Evolutionary conservation across 306 rosid genomes (phyloP).

Genomic region (Styphnolobium japonicum): DNA sequence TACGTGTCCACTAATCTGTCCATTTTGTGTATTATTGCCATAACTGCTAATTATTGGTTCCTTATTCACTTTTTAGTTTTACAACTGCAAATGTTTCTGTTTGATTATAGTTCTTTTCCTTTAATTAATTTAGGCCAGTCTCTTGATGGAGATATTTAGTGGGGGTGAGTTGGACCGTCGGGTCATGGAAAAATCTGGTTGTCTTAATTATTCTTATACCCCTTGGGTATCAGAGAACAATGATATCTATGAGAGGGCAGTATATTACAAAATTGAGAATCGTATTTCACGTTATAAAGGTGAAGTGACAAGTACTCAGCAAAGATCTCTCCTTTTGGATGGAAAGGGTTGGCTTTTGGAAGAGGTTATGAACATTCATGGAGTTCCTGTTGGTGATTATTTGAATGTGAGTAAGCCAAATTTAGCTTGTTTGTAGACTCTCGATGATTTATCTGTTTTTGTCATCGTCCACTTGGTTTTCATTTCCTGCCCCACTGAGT

Average conservation of each 20-base stretch:
- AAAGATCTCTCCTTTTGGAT: slow-evolving; percentile 54
- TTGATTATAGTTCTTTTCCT: slow-evolving; percentile 26
- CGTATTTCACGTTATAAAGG: slow-evolving; percentile 70
- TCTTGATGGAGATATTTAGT: slow-evolving; percentile 72
- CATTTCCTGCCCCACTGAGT: slow-evolving; percentile 15
- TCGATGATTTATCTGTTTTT: slow-evolving; percentile 9
- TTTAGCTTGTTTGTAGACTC: slow-evolving; percentile 14
- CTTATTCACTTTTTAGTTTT: neutral
- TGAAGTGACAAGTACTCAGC: slow-evolving; percentile 86
- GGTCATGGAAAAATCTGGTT: slow-evolving; percentile 86
- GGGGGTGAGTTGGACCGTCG: slow-evolving; percentile 81
- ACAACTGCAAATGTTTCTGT: neutral
- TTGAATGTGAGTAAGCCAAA: slow-evolving; percentile 61
- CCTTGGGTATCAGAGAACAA: slow-evolving; percentile 89
- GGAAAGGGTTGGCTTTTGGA: slow-evolving; percentile 86
- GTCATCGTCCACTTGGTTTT: slow-evolving; percentile 18
- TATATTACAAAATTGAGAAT: slow-evolving; percentile 73
- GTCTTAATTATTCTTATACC: slow-evolving; percentile 68
- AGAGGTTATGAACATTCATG: slow-evolving; percentile 85
- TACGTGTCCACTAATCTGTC: neutral
- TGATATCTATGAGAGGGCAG: slow-evolving; percentile 77
- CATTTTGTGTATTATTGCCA: neutral
- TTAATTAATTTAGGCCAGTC: slow-evolving; percentile 51
- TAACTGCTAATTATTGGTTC: slow-evolving; percentile 1
- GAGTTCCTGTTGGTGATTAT: slow-evolving; percentile 85